phyloP scores from a whole-genome alignment of 176 grass and related monocot species.

The Poa pratensis region DNA sequence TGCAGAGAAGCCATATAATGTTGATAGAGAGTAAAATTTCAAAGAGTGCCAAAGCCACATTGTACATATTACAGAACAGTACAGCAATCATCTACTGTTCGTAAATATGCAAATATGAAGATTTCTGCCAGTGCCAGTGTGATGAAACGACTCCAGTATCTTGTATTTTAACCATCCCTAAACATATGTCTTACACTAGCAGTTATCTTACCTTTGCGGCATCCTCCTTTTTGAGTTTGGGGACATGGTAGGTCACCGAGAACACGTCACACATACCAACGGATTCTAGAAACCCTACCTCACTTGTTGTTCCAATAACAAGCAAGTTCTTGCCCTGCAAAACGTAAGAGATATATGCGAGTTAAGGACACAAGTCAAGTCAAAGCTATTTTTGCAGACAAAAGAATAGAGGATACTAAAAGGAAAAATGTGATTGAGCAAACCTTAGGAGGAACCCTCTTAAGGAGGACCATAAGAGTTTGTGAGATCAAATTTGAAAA shows the following conservation, averaged over 20 bases:
- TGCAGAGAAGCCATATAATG: slow-evolving; percentile 42
- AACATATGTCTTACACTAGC: background rate
- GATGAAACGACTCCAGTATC: background rate
- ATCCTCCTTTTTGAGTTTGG: slow-evolving; percentile 82
- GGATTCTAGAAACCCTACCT: slow-evolving; percentile 83
- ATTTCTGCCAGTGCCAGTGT: slow-evolving; percentile 1
- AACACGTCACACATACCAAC: slow-evolving; percentile 95
- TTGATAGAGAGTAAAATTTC: background rate
- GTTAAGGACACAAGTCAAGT: slow-evolving; percentile 16
- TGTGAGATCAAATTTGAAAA: slow-evolving; percentile 94
- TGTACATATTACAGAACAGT: background rate
- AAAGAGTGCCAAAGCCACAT: background rate
- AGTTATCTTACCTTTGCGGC: slow-evolving; percentile 81
- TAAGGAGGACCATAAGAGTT: slow-evolving; percentile 87
- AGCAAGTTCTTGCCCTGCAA: slow-evolving; percentile 76
- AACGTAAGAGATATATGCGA: background rate
- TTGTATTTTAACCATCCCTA: slow-evolving; percentile 9
- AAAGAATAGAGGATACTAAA: slow-evolving; percentile 24
- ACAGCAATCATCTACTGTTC: background rate
- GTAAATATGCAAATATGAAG: slow-evolving; percentile 6
- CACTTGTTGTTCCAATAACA: slow-evolving; percentile 89
- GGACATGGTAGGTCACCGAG: slow-evolving; percentile 89
- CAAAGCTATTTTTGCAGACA: slow-evolving; percentile 3
- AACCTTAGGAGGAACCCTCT: slow-evolving; percentile 91
- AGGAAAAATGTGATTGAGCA: slow-evolving; percentile 21